phyloP scores from a whole-genome alignment of 164 flowering plant species.

The Sedum album region DNA sequence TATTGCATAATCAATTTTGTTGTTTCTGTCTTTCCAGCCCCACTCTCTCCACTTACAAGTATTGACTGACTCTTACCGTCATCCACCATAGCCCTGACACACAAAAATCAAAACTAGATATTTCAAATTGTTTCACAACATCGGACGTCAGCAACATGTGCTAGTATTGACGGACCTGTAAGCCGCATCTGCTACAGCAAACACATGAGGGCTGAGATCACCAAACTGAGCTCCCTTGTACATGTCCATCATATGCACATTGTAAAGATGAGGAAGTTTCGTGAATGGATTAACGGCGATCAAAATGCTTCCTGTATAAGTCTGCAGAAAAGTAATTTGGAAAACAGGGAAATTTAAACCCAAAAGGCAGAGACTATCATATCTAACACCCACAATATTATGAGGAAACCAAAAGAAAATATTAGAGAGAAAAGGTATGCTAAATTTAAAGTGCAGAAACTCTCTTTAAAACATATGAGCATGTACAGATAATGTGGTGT shows the following conservation, averaged over 20 bases:
- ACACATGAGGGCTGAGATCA: conserved; percentile 95
- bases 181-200: conserved; percentile 98
- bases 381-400: too few species aligned
- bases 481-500: background rate
- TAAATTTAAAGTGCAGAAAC: too few species aligned
- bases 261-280: conserved; percentile 92
- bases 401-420: too few species aligned
- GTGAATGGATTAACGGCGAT: conserved; percentile 98
- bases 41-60: conserved; percentile 99
- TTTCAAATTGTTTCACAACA: background rate
- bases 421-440: too few species aligned
- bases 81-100: conserved; percentile 77
- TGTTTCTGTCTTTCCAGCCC: conserved; percentile 99
- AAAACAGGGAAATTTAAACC: too few species aligned
- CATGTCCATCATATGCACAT: conserved; percentile 95
- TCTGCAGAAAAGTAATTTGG: conserved; percentile 30
- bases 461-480: too few species aligned
- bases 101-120: conserved; percentile 17
- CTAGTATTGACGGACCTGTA: conserved; percentile 53
- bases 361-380: too few species aligned
- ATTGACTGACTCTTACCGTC: conserved; percentile 83
- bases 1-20: conserved; percentile 97
- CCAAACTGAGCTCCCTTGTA: conserved; percentile 94
- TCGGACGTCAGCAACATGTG: background rate
- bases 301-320: conserved; percentile 97